phyloP scores from a whole-genome alignment of 2,329 filamentous ascomycete genomes.

The Fusarium sp. region DNA sequence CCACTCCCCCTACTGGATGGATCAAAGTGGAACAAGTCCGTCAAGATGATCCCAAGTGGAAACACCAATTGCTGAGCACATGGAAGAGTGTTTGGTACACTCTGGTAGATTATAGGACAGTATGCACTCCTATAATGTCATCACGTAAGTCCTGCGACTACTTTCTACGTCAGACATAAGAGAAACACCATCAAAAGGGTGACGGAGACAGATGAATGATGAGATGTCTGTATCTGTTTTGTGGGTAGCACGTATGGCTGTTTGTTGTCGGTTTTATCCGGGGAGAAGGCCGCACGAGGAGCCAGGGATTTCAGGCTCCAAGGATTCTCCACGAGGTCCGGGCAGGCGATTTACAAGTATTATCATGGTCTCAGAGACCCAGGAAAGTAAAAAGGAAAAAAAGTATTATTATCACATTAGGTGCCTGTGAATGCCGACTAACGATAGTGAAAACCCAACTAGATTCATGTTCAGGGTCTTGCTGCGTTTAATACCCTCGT shows the following conservation, averaged over 20 bases:
- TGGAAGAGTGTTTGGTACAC: background rate
- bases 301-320: background rate
- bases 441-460: no score
- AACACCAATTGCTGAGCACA: rapidly evolving
- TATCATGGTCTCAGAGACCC: background rate
- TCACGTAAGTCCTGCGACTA: no score
- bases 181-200: no score
- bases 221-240: background rate
- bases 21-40: rapidly evolving
- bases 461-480: no score
- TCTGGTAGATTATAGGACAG: no score
- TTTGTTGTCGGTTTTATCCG: background rate
- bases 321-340: no score
- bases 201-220: no score
- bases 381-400: background rate
- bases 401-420: no score
- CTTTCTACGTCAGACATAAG: no score
- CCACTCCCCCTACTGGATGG: background rate
- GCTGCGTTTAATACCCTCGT: no score
- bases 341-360: background rate
- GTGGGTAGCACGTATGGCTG: background rate
- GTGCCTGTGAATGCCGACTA: no score
- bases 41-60: rapidly evolving
- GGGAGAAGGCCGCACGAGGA: background rate
- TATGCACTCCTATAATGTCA: no score